Evolutionary conservation across 78 protist genomes (phyloP).

Genomic region (Chrysochromulina tobinii): DNA sequence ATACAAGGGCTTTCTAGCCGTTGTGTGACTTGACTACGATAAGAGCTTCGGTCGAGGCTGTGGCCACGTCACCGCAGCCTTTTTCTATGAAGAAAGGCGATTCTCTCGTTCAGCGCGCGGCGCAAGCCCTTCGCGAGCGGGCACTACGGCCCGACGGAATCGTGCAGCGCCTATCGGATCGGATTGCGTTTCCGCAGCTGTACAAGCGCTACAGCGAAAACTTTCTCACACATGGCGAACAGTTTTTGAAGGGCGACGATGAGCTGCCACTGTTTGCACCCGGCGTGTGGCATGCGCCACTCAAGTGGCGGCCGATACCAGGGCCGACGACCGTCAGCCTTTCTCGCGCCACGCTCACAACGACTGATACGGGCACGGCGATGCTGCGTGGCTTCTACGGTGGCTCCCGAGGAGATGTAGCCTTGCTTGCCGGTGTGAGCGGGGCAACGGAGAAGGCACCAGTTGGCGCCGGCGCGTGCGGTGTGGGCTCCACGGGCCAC

Average conservation of each 20-base stretch:
- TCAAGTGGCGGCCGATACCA: not conserved
- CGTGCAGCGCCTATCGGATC: not conserved
- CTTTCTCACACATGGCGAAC: not conserved
- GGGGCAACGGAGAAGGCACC: too few relatives aligned
- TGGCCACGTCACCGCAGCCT: too few relatives aligned
- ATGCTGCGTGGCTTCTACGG: not conserved
- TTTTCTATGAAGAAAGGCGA: too few relatives aligned
- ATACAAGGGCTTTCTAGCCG: too few relatives aligned
- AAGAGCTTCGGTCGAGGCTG: too few relatives aligned
- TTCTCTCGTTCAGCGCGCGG: too few relatives aligned
- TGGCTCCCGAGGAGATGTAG: not conserved
- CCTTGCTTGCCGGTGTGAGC: not conserved
- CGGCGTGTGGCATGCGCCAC: not conserved
- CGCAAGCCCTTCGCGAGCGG: too few relatives aligned
- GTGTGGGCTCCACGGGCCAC: not conserved
- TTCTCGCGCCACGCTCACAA: not conserved
- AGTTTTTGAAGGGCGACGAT: not conserved
- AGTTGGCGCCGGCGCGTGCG: not conserved
- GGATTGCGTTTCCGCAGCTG: not conserved
- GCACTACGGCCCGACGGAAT: not conserved
- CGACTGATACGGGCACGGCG: not conserved
- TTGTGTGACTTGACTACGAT: too few relatives aligned
- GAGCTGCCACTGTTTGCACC: not conserved
- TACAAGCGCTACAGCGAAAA: not conserved
- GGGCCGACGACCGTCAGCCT: not conserved